Evolutionary conservation across 163 green algal species (phyloP).

Genomic region (Chlorella variabilis): DNA sequence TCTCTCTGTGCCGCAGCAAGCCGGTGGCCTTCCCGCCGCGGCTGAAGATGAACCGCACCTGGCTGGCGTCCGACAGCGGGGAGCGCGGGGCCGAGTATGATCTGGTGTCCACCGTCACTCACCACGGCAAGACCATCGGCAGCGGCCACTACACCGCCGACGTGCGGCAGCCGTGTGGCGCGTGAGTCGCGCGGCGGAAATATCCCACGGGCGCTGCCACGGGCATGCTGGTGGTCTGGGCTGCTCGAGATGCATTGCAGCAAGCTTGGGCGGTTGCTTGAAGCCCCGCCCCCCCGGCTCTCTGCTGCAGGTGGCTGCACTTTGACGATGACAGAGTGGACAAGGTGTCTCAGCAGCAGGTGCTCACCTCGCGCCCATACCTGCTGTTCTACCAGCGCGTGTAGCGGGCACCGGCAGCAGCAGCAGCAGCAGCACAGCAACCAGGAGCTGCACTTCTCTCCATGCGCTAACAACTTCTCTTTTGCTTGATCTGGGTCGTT

Average conservation of each 20-base stretch:
- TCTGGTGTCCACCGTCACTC: constrained; percentile 69
- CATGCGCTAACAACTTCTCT: no score
- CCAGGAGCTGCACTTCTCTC: not conserved
- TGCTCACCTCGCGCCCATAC: constrained; percentile 70
- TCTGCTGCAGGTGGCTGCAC: constrained; percentile 57
- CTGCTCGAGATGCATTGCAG: no score
- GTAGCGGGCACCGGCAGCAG: not conserved
- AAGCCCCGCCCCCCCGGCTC: not conserved
- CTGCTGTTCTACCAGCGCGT: constrained; percentile 69
- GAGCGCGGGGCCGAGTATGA: constrained; percentile 57
- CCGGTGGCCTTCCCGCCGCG: constrained; percentile 36
- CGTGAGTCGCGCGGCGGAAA: constrained; percentile 7
- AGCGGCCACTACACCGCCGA: constrained; percentile 79
- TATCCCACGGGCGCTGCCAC: no score
- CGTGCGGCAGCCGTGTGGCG: constrained; percentile 57
- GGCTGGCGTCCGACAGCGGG: constrained; percentile 27
- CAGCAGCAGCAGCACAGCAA: not conserved
- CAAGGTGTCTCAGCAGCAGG: constrained; percentile 44
- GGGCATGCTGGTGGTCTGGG: no score
- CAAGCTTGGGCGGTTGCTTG: no score
- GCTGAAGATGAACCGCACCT: constrained; percentile 39
- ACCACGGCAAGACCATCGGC: constrained; percentile 61
- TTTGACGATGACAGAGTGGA: constrained; percentile 73
- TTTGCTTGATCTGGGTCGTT: no score
- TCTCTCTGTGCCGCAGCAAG: constrained; percentile 21